Conservation (phyloP, 1,139 yeast genomes). For the Magnusiomyces fungicola region DNA sequence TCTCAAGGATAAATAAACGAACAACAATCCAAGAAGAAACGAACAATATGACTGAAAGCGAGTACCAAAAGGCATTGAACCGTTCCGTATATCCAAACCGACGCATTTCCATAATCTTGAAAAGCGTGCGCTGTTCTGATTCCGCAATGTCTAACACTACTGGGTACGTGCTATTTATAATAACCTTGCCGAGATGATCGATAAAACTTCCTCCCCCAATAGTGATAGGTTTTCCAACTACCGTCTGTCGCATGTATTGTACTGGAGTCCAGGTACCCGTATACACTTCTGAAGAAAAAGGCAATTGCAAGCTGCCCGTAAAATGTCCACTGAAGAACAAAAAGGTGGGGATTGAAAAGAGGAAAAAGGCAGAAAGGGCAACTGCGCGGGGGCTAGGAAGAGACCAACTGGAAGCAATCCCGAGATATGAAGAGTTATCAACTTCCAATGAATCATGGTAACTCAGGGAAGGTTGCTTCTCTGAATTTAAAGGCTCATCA, state of each 20-base stretch:
- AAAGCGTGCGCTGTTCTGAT: no score
- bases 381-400: no score
- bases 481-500: no score
- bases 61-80: not conserved
- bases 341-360: no score
- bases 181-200: not conserved
- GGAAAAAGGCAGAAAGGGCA: no score
- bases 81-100: no score
- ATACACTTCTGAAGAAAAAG: not conserved
- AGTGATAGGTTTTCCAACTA: not conserved
- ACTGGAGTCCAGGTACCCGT: not conserved
- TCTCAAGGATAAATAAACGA: no score
- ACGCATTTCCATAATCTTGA: no score
- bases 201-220: not conserved
- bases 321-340: not conserved
- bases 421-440: no score
- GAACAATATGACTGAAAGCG: not conserved
- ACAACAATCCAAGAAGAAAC: not conserved
- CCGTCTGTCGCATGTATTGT: not conserved
- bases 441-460: no score
- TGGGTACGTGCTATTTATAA: not conserved
- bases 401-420: no score
- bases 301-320: not conserved
- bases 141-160: not conserved
- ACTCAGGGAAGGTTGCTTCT: no score